Base-by-base conservation (phyloP, 2,329 filamentous ascomycete species). In the Penicillium polonicum region DNA sequence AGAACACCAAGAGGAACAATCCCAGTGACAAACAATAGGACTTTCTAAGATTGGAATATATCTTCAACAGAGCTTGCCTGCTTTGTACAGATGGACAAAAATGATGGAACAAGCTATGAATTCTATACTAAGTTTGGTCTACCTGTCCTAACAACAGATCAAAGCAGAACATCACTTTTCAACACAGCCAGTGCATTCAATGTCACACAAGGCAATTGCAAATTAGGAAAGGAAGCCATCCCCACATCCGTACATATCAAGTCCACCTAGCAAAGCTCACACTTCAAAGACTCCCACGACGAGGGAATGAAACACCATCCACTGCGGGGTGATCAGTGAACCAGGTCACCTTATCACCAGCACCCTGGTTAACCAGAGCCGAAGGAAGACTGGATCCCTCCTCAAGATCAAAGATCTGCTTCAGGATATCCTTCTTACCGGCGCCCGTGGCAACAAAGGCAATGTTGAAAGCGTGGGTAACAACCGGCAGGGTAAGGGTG, bases 371-470 rank as follows among this genome's bases (percentile, higher is more conserved):
- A 69, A 99, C 88, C 64, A 97, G 80, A 1, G 90, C 86, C 72
- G 92, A 96, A 2, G 94, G 94, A 59, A 97, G 80, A 36, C 85
- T 87, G 42, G 81, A 77, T 9, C 88, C 87, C 64, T 89, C 88
- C 63, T 91, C 86, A 0, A 78, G 80, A 74, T 94, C 91, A 71
- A 99, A 96, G 66, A 97, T 97, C 72, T 90, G 81, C 83, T 91
- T 94, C 84, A 97, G 82, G 53, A 97, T 88, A 2, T 90, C 90
- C 83, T 91, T 90, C 86, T 99, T 99, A 52, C 88, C 89, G 3
- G 73, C 89, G 10, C 94, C 94, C 1, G 92, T 97, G 13, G 92
- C 92, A 42, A 99, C 88, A 72, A 97, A 99, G 45, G 88, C 93
- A 65, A 97, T 87, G 76, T 88, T 90, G 61, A 92, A 82, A 39